Evolutionary conservation across 139 green algal genomes (phyloP), one percentile per base, ranked within the genome.

Genomic region (Nannochloris sp.): DNA sequence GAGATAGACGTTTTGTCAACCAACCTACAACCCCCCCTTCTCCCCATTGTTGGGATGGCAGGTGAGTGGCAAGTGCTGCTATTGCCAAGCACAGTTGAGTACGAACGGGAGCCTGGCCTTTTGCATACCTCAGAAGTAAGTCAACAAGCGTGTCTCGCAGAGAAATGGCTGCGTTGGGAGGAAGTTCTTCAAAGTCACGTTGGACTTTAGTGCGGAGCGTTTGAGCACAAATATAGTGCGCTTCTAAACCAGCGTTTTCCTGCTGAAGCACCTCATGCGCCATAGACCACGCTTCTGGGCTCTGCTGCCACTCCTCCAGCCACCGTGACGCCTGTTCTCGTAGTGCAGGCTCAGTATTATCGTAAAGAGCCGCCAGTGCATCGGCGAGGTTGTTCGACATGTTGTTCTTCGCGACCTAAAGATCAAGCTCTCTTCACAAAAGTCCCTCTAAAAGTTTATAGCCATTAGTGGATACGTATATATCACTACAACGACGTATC

Each of bases 201-300:
- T 92, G 83, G 4, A 96, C 81, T 86, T 97, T 97, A 13, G 87
- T 95, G 12, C 91, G 78, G 5, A 97, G 77, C 6, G 90, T 97
- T 62, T 96, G 85, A 0, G 90, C 88, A 27, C 75, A 86, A 47
- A 96, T 94, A 76, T 95, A 94, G 23, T 88, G 85, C 5, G 84
- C 78, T 38, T 96, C 89, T 66, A 90, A 66, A n/a, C 38, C 68
- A 14, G 56, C 74, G 31, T 10, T 66, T 27, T 73, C 34, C 51
- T 91, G 73, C 34, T 96, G 81, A 34, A 97, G 79, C 10, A 97
- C 68, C 4, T 66, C 61, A 34, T 93, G 77, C 0, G 83, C 78
- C 8, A 91, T 51, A 6, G 66, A 77, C 88, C 87, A 95, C 0
- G 86, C 85, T 25, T 86, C 84, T 7, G 67, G 25, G 10, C 61